Percentiles rank a stretch among this genome's conserved stretches.
Conservation (phyloP, 371 early-diverging fungal species). For the Rhizopus arrhizus region DNA sequence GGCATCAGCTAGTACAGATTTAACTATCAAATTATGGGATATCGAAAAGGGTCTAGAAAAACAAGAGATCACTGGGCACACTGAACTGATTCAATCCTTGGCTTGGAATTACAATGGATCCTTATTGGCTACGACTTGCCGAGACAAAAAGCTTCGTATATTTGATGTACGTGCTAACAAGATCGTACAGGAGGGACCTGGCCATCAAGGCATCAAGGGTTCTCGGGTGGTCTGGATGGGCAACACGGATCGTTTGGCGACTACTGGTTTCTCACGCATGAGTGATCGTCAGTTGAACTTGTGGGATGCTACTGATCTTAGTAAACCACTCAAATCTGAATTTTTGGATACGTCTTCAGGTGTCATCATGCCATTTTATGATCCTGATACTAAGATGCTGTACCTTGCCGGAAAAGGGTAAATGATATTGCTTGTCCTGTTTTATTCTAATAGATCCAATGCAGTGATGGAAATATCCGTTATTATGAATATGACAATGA, state of each 20-base stretch:
- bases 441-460: background rate
- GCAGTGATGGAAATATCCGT: conserved; percentile 95
- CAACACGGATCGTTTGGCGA: conserved; percentile 74
- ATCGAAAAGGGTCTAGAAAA: conserved; percentile 87
- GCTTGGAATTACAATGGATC: conserved; percentile 89
- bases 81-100: conserved; percentile 90
- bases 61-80: conserved; percentile 88
- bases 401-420: conserved; percentile 94
- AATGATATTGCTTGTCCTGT: background rate
- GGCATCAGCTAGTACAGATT: conserved; percentile 87
- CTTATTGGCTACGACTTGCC: conserved; percentile 88
- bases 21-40: conserved; percentile 97
- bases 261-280: conserved; percentile 93
- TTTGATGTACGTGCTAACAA: conserved; percentile 90
- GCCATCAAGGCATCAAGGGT: conserved; percentile 96
- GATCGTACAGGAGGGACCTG: conserved; percentile 77
- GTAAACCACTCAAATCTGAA: conserved; percentile 77
- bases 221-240: conserved; percentile 94
- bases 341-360: conserved; percentile 93
- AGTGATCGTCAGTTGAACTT: conserved; percentile 91
- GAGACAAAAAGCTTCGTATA: conserved; percentile 93
- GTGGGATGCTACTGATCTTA: conserved; percentile 82
- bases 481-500: conserved; percentile 95
- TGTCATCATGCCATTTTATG: conserved; percentile 95
- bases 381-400: conserved; percentile 85